Percentiles rank a stretch among this genome's conserved stretches.
These are phyloP conservation scores for Colletotrichum eleusines DNA, from an alignment of 2,329 filamentous ascomycete genomes.

Conservation along the genomic window DNA sequence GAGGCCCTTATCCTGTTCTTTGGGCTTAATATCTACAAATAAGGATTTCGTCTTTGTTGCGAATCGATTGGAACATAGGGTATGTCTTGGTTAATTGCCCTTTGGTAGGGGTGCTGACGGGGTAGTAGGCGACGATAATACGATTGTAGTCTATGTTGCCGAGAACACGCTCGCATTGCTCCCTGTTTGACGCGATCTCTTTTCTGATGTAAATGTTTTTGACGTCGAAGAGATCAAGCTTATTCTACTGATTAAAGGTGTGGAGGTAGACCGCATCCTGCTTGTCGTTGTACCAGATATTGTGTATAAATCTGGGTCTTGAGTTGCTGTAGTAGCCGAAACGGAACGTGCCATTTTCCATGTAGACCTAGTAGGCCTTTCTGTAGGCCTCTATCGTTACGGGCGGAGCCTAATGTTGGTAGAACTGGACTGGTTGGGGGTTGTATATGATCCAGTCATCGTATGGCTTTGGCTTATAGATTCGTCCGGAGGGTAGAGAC, in stretches of 20 bases:
- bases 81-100: neutral
- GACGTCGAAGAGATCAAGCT: neutral
- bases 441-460: no score
- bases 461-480: constrained; percentile 6
- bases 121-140: neutral
- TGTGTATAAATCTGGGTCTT: neutral
- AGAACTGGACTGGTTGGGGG: neutral
- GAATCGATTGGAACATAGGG: neutral
- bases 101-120: neutral
- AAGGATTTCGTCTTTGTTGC: neutral
- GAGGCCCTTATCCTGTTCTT: neutral
- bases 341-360: neutral
- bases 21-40: neutral
- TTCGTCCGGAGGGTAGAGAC: neutral
- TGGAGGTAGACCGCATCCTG: neutral
- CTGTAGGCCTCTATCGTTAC: neutral
- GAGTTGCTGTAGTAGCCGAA: neutral
- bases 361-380: neutral
- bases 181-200: neutral
- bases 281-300: constrained; percentile 2
- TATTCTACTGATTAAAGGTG: neutral
- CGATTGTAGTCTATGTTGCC: neutral
- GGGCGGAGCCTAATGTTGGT: neutral
- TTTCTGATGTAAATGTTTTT: neutral
- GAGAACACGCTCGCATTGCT: neutral